These are phyloP conservation scores for Cryptosporidium canis DNA, from an alignment of 169 alveolate genomes.

Conservation along the genomic window DNA sequence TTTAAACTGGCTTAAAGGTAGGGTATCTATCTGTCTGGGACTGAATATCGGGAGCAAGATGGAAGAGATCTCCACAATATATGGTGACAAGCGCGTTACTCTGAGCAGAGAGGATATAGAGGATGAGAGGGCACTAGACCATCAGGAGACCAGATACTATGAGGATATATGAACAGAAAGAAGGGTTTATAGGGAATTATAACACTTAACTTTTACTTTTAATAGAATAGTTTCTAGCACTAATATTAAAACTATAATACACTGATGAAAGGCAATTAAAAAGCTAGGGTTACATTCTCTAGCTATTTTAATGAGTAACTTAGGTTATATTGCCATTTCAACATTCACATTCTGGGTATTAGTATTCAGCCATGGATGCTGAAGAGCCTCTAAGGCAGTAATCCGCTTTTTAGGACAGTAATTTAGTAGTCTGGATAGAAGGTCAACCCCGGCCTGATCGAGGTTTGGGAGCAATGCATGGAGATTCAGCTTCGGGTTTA, in stretches of 20 bases:
- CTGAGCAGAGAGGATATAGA: not conserved
- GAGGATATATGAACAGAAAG: not conserved
- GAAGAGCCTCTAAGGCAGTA: conserved; percentile 78
- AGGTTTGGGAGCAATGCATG: conserved; percentile 41
- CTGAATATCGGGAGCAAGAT: not conserved
- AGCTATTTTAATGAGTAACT: not conserved
- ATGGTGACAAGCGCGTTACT: not conserved
- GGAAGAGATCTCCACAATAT: not conserved
- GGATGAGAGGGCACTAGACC: not conserved
- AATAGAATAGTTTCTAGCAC: not conserved
- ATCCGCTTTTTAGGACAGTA: conserved; percentile 79
- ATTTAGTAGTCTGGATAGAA: conserved; percentile 75
- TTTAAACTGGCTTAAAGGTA: conserved; percentile 49
- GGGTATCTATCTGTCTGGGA: conserved; percentile 23
- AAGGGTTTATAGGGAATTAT: not conserved
- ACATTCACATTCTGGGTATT: conserved; percentile 20
- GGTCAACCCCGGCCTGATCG: conserved; percentile 77
- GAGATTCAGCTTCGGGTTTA: conserved; percentile 47
- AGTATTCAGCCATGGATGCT: conserved; percentile 78
- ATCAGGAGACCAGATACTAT: conserved; percentile 4
- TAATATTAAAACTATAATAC: not conserved
- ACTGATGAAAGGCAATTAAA: not conserved
- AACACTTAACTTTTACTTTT: not conserved
- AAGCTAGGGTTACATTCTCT: not conserved
- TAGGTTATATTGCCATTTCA: not conserved